A percentile compares a stretch with the other conserved stretches of the same genome.
These are phyloP conservation scores for Arabidopsis thaliana DNA, from an alignment of 345 rosid species.

Conservation along the genomic window DNA sequence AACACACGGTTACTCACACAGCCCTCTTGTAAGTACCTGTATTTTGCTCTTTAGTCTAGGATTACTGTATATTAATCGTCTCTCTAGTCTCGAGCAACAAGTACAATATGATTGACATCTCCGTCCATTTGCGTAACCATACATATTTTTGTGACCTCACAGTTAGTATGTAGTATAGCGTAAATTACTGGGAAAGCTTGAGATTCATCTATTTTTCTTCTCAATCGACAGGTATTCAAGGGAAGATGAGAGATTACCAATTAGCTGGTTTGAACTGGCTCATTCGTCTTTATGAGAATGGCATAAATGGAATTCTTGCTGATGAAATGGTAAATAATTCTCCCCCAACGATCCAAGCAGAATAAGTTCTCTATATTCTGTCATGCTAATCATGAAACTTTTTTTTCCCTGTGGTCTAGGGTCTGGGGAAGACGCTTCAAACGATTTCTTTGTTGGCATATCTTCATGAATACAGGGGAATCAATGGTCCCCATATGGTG, in stretches of 20 bases:
- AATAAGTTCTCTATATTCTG: not conserved
- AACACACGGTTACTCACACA: slow-evolving; percentile 90
- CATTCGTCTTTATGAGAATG: slow-evolving; percentile 92
- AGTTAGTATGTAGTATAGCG: not conserved
- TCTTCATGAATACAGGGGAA: slow-evolving; percentile 94
- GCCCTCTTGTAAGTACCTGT: slow-evolving; percentile 77
- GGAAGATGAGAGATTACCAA: slow-evolving; percentile 98
- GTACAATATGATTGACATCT: slow-evolving; percentile 10
- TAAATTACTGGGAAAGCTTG: slow-evolving; percentile 1
- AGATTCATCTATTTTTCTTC: slow-evolving; percentile 7
- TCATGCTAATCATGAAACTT: slow-evolving; percentile 9
- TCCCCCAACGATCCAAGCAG: not conserved
- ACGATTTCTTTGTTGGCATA: slow-evolving; percentile 93
- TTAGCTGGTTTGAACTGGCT: slow-evolving; percentile 98
- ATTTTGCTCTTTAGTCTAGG: not conserved
- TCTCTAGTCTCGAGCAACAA: not conserved
- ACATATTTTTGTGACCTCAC: slow-evolving; percentile 15
- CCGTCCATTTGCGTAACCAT: not conserved
- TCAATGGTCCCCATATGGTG: slow-evolving; percentile 98
- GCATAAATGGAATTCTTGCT: slow-evolving; percentile 95
- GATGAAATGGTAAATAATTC: slow-evolving; percentile 81
- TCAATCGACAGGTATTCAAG: slow-evolving; percentile 75
- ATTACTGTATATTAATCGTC: slow-evolving; percentile 15
- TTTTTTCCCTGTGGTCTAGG: slow-evolving; percentile 53
- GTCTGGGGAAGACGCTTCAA: slow-evolving; percentile 98